phyloP scores from a whole-genome alignment of 2,329 filamentous ascomycete species.

The Phialophora tarda region DNA sequence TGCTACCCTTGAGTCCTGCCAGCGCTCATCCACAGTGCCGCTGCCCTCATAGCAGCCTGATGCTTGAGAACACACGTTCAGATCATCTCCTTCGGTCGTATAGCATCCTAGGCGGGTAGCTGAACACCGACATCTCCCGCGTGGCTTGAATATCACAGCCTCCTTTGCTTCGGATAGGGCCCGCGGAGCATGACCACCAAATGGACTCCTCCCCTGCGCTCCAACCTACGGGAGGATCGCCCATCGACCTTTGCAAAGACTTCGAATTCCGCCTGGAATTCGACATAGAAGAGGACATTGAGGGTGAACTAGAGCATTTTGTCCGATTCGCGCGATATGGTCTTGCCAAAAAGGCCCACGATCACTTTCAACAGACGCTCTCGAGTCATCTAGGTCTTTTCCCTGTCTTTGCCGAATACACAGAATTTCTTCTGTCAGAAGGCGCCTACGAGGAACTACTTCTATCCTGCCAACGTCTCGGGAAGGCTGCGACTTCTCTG shows the following conservation, averaged over 20 bases:
- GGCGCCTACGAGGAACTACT: not conserved
- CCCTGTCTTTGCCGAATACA: slow-evolving; percentile 4
- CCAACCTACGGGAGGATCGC: too few species aligned
- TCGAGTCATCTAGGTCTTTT: not conserved
- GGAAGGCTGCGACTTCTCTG: not conserved
- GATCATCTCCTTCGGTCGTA: too few species aligned
- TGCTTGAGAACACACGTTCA: too few species aligned
- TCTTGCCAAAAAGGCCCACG: not conserved
- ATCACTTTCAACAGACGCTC: not conserved
- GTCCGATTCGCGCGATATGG: slow-evolving; percentile 10
- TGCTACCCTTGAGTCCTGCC: too few species aligned
- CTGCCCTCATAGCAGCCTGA: too few species aligned
- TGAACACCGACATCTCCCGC: too few species aligned
- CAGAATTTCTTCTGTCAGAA: not conserved
- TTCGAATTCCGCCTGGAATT: slow-evolving; percentile 14
- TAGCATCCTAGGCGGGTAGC: too few species aligned
- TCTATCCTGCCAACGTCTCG: not conserved
- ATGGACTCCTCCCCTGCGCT: not conserved
- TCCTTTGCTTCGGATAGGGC: too few species aligned
- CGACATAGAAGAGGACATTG: slow-evolving; percentile 12
- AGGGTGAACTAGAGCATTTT: slow-evolving; percentile 12
- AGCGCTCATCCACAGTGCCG: too few species aligned
- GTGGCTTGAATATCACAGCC: too few species aligned
- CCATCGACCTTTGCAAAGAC: slow-evolving; percentile 4
- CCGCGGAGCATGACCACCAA: not conserved